phyloP scores from a whole-genome alignment of 148 eudicot species.

The Beta vulgaris region DNA sequence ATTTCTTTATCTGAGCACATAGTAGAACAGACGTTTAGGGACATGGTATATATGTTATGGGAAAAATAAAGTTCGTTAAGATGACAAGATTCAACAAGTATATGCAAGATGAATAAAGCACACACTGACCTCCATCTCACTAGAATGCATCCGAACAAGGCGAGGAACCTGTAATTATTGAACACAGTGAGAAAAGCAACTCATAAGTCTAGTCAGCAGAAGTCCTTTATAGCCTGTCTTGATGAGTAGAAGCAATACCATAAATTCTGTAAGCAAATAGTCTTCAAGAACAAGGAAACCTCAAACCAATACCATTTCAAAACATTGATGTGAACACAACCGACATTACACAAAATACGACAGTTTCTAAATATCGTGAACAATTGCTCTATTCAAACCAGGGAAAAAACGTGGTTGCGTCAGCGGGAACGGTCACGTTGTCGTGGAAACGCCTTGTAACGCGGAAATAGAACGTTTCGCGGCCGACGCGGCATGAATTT shows the following conservation, averaged over 20 bases:
- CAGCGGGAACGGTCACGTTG: too few species aligned
- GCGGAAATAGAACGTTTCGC: too few species aligned
- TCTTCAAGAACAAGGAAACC: too few species aligned
- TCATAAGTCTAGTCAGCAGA: background rate
- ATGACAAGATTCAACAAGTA: background rate
- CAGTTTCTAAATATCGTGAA: too few species aligned
- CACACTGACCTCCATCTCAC: conserved; percentile 84
- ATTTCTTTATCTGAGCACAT: background rate
- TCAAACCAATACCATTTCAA: too few species aligned
- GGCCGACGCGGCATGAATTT: too few species aligned
- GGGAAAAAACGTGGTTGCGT: too few species aligned
- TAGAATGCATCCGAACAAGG: conserved; percentile 90
- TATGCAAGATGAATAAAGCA: background rate
- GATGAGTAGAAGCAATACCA: background rate
- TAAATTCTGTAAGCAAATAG: background rate
- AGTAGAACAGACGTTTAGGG: background rate
- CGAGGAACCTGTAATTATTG: conserved; percentile 71
- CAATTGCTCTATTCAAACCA: too few species aligned
- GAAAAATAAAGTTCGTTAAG: background rate
- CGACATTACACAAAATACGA: background rate
- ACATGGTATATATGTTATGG: background rate
- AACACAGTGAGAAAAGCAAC: background rate
- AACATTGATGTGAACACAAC: too few species aligned
- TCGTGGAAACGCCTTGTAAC: too few species aligned
- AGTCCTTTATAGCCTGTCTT: background rate